These are phyloP conservation scores for Kwoniella newhampshirensis DNA, from an alignment of 768 basidiomycete species.

Conservation along the genomic window DNA sequence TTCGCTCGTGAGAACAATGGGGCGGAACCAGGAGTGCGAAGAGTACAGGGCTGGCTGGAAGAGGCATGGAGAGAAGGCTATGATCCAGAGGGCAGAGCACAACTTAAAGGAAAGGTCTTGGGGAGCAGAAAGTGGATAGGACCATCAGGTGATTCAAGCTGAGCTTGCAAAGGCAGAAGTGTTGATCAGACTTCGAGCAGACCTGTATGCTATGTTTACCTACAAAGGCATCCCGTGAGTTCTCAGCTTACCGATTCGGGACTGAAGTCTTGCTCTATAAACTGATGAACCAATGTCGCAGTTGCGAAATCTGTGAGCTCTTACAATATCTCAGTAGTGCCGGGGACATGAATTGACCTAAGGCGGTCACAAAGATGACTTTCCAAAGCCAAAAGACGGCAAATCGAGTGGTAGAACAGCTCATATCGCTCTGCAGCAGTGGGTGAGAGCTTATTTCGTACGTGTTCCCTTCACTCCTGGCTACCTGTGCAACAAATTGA, in stretches of 20 bases:
- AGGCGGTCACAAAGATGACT: slow-evolving; percentile 52
- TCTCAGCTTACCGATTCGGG: too few species aligned
- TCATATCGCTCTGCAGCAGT: slow-evolving; percentile 62
- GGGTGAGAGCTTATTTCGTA: slow-evolving; percentile 74
- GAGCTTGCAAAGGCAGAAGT: not conserved
- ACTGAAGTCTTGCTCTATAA: too few species aligned
- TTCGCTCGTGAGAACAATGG: slow-evolving; percentile 52
- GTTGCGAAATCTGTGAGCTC: slow-evolving; percentile 14
- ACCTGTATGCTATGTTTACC: slow-evolving; percentile 75
- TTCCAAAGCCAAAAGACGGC: slow-evolving; percentile 37
- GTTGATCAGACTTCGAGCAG: slow-evolving; percentile 53
- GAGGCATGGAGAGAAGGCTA: slow-evolving; percentile 76
- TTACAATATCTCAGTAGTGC: too few species aligned
- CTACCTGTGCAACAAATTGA: not conserved
- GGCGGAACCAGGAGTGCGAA: slow-evolving; percentile 64
- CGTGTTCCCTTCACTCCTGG: slow-evolving; percentile 34
- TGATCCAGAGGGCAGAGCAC: slow-evolving; percentile 66
- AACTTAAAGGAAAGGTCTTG: slow-evolving; percentile 61
- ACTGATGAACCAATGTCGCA: slow-evolving; percentile 1
- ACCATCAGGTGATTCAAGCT: slow-evolving; percentile 62
- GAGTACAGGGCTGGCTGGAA: slow-evolving; percentile 77
- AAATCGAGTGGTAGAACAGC: slow-evolving; percentile 33
- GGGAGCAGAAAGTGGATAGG: slow-evolving; percentile 76
- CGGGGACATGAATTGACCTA: slow-evolving; percentile 59
- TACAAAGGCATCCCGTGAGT: slow-evolving; percentile 79